phyloP scores from a whole-genome alignment of 129 eudicot genomes.

The Pittosporum tobira region DNA sequence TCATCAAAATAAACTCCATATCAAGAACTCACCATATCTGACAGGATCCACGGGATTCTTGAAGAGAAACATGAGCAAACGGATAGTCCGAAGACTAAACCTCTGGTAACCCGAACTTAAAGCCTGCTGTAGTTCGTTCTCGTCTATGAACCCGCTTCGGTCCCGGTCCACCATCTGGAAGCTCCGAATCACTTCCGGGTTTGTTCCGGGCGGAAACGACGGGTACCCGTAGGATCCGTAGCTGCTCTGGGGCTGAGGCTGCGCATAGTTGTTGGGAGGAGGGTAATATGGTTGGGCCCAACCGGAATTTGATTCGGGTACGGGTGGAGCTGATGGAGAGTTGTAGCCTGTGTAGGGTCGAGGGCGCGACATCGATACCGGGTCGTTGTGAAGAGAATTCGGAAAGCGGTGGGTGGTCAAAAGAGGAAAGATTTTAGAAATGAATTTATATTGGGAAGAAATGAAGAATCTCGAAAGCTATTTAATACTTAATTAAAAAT shows the following conservation, averaged over 20 bases:
- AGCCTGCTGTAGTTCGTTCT: constrained; percentile 65
- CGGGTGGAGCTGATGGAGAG: constrained; percentile 57
- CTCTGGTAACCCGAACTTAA: constrained; percentile 39
- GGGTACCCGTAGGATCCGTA: constrained; percentile 28
- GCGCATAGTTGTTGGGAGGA: constrained; percentile 19
- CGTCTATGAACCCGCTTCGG: constrained; percentile 77
- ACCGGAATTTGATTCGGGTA: constrained; percentile 31
- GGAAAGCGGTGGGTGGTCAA: background rate
- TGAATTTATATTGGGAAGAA: no score
- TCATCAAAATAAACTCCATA: no score
- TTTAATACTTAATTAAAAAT: no score
- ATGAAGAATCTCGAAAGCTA: no score
- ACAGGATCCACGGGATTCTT: constrained; percentile 28
- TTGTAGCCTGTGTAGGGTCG: constrained; percentile 13
- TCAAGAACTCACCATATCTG: constrained; percentile 47
- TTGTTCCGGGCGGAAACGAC: constrained; percentile 65
- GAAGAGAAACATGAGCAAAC: constrained; percentile 67
- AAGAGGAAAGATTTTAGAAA: no score
- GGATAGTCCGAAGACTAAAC: constrained; percentile 60
- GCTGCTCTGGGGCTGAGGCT: constrained; percentile 13
- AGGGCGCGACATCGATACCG: constrained; percentile 18
- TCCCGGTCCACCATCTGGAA: constrained; percentile 82
- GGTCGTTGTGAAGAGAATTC: constrained; percentile 5
- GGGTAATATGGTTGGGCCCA: constrained; percentile 38
- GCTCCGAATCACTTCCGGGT: constrained; percentile 75